Evolutionary conservation across 2,329 filamentous ascomycete species (phyloP), one percentile per base, ranked within the genome.

Genomic region (Diplodia corticola): DNA sequence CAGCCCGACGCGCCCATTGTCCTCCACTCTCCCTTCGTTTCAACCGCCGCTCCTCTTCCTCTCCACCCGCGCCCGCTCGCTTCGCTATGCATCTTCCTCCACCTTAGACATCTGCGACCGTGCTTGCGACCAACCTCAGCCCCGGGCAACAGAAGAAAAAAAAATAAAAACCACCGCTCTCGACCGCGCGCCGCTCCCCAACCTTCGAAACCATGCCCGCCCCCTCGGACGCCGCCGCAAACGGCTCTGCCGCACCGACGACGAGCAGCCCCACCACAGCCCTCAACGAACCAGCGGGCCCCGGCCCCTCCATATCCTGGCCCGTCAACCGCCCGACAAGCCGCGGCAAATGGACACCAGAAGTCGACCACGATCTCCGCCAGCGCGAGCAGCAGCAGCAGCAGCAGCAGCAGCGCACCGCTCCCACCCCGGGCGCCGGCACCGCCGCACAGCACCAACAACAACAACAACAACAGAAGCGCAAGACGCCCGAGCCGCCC

Each of bases 291-390:
- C n/a, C n/a, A 44, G 44, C 44, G 26, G 44, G 51, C 33, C 49
- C 50, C 28, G 30, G 48, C 5, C 37, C 50, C n/a, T 30, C 63
- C n/a, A 76, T 76, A 35, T 76, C 76, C 26, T 71, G 72, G 66
- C 73, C 74, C 20, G 64, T 70, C 10, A 73, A 75, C 57, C 72
- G 73, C 5, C 71, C 73, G 7, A 48, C 65, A 12, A 69, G 72
- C 22, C 68, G 68, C 28, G 71, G 71, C 15, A 63, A 69, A 13
- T 73, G 72, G 71, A 72, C 73, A 4, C 70, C 73, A 15, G 70
- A 74, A 35, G 67, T 75, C 20, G 74, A 76, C 40, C 68, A 70
- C 9, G 67, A 70, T 35, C 44, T 75, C 15, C 74, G 74, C 24
- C 72, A 71, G 7, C 69, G 68, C 50, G 72, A 73, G 67, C 66